phyloP scores from a whole-genome alignment of 768 basidiomycete genomes.

The Pulveroboletus frians region DNA sequence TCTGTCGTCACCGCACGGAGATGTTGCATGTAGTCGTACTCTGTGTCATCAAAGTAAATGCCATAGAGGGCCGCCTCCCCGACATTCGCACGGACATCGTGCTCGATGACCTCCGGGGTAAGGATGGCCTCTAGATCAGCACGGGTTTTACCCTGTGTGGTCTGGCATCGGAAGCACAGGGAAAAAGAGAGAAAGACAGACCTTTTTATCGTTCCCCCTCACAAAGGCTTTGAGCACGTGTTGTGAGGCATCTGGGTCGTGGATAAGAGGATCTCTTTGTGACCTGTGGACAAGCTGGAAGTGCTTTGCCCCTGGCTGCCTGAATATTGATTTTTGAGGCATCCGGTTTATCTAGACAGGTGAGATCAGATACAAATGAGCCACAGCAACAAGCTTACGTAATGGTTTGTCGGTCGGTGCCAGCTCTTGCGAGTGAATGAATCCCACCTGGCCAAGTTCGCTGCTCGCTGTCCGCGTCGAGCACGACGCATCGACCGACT shows the following conservation, averaged over 20 bases:
- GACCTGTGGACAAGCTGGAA: slow-evolving; percentile 98
- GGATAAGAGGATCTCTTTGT: slow-evolving; percentile 90
- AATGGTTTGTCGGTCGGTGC: slow-evolving; percentile 27
- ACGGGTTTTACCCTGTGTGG: slow-evolving; percentile 67
- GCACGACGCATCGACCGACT: slow-evolving; percentile 13
- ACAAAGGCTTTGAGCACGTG: slow-evolving; percentile 86
- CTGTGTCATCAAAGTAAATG: slow-evolving; percentile 89
- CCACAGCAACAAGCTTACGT: slow-evolving; percentile 20
- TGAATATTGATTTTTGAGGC: slow-evolving; percentile 83
- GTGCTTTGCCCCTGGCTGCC: slow-evolving; percentile 84
- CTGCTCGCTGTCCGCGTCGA: slow-evolving; percentile 17
- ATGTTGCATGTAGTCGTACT: slow-evolving; percentile 99
- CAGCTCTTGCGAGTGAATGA: slow-evolving; percentile 18
- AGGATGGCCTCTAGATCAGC: slow-evolving; percentile 69
- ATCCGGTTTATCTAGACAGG: slow-evolving; percentile 36
- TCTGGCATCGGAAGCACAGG: slow-evolving; percentile 14
- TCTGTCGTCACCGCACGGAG: slow-evolving; percentile 71
- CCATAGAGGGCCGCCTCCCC: slow-evolving; percentile 91
- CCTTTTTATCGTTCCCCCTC: slow-evolving; percentile 68
- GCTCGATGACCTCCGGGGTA: slow-evolving; percentile 42
- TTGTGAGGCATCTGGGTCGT: slow-evolving; percentile 83
- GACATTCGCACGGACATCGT: slow-evolving; percentile 48
- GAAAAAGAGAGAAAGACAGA: slow-evolving; percentile 17
- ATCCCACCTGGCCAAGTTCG: slow-evolving; percentile 20
- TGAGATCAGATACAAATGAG: no score